These are phyloP conservation scores for Pichia sp. DNA, from an alignment of 1,139 yeast genomes.

Conservation along the genomic window DNA sequence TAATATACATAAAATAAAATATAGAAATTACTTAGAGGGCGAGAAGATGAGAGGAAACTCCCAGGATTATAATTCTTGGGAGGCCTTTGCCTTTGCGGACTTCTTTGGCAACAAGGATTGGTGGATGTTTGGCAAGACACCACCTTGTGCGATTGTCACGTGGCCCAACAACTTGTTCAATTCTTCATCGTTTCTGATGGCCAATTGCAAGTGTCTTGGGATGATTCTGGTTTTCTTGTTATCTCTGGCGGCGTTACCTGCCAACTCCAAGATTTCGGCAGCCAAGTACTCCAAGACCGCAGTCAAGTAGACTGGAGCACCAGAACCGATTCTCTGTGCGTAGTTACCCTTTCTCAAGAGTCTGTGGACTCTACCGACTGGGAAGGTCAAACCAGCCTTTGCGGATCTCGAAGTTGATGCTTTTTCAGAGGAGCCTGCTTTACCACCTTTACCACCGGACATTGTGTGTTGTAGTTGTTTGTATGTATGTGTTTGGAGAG, in stretches of 20 bases:
- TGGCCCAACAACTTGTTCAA: conserved; percentile 93
- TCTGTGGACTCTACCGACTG: conserved; percentile 99
- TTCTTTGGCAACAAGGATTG: conserved; percentile 94
- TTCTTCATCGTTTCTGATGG: conserved; percentile 98
- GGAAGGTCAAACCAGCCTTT: conserved; percentile 98
- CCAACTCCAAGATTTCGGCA: conserved; percentile 97
- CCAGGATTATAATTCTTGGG: conserved; percentile 71
- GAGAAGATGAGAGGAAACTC: neutral
- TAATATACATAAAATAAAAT: conserved; percentile 4
- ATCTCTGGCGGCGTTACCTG: conserved; percentile 99
- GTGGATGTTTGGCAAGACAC: conserved; percentile 98
- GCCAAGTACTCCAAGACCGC: conserved; percentile 96
- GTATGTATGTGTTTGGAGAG: neutral
- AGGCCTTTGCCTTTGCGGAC: conserved; percentile 75
- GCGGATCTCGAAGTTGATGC: conserved; percentile 97
- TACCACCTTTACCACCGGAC: conserved; percentile 99
- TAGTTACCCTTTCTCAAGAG: conserved; percentile 96
- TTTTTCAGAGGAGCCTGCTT: conserved; percentile 89
- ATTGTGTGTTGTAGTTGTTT: conserved; percentile 31
- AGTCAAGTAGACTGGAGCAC: conserved; percentile 95
- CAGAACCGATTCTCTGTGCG: conserved; percentile 99
- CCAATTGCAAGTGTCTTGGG: conserved; percentile 97
- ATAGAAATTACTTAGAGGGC: neutral
- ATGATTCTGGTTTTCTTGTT: conserved; percentile 97
- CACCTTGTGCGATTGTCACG: conserved; percentile 99